Percentiles rank a stretch among this genome's conserved stretches.
phyloP scores from a whole-genome alignment of 2,329 filamentous ascomycete genomes.

The Tolypocladium album region DNA sequence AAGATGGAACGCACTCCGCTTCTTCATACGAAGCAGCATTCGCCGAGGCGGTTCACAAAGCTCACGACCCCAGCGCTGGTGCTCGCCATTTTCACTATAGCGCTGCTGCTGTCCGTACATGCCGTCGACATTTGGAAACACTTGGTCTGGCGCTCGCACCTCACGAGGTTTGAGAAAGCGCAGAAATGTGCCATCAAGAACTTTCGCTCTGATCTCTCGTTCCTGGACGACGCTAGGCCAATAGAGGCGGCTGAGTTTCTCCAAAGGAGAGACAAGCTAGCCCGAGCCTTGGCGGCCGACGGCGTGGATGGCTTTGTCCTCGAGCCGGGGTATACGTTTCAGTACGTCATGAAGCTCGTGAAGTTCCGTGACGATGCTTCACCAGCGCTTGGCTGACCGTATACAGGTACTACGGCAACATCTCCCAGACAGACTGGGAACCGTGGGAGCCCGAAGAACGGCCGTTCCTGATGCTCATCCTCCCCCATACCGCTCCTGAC shows the following conservation, averaged over 20 bases:
- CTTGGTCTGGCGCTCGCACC: background rate
- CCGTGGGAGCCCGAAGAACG: background rate
- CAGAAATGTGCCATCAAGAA: conserved; percentile 41
- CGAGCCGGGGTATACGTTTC: conserved; percentile 33
- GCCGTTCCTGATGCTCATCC: background rate
- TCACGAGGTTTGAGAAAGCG: conserved; percentile 1
- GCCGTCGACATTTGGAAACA: background rate
- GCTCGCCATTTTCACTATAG: background rate
- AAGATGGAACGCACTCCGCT: background rate
- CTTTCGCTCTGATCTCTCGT: conserved; percentile 36
- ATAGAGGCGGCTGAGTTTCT: conserved; percentile 42
- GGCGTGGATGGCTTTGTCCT: conserved; percentile 28
- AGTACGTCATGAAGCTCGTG: background rate
- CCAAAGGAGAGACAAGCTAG: conserved; percentile 43
- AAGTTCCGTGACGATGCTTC: background rate
- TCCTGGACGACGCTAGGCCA: conserved; percentile 36
- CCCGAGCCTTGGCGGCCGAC: conserved; percentile 39
- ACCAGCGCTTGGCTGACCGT: background rate
- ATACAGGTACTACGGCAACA: background rate
- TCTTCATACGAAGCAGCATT: background rate
- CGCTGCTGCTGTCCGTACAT: background rate
- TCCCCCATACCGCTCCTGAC: background rate
- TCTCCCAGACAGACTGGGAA: background rate
- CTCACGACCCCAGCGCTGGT: background rate
- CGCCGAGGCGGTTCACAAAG: background rate